Percentiles rank a stretch among this genome's conserved stretches.
These are phyloP conservation scores for Sporothrix mexicana DNA, from an alignment of 2,329 filamentous ascomycete genomes.

Conservation along the genomic window DNA sequence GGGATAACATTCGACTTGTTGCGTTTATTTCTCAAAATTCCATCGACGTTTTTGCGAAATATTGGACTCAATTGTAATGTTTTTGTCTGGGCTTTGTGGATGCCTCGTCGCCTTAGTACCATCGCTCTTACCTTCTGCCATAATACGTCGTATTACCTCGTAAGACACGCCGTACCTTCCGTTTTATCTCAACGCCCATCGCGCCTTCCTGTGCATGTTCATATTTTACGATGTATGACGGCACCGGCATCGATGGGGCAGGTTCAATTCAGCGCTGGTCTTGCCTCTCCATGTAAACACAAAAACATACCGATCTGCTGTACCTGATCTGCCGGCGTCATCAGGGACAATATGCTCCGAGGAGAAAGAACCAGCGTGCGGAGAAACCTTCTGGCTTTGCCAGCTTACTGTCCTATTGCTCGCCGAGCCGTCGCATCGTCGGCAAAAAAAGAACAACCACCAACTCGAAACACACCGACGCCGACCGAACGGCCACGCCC, in stretches of 20 bases:
- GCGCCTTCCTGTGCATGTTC: background rate
- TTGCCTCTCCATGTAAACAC: background rate
- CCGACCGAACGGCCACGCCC: background rate
- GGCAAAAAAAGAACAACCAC: background rate
- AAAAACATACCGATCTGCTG: too few species aligned
- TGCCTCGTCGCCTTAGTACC: background rate
- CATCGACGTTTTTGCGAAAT: background rate
- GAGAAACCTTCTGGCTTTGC: background rate
- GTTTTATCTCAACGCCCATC: background rate
- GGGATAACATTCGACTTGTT: background rate
- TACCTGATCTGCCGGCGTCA: background rate
- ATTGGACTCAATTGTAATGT: background rate
- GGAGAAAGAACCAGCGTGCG: background rate
- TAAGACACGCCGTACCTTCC: slow-evolving; percentile 11
- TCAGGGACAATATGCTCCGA: background rate
- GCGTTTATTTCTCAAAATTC: background rate
- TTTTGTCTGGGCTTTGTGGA: background rate
- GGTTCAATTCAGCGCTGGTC: background rate
- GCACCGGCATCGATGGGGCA: slow-evolving; percentile 7
- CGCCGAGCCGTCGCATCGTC: slow-evolving; percentile 1
- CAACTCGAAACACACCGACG: background rate
- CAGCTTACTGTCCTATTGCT: background rate
- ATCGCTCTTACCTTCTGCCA: slow-evolving; percentile 6
- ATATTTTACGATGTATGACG: background rate
- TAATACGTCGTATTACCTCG: background rate